Percentiles rank a stretch among this genome's conserved stretches.
These are phyloP conservation scores for Nitzschia putrida DNA, from an alignment of 108 stramenopile genomes.

Conservation along the genomic window DNA sequence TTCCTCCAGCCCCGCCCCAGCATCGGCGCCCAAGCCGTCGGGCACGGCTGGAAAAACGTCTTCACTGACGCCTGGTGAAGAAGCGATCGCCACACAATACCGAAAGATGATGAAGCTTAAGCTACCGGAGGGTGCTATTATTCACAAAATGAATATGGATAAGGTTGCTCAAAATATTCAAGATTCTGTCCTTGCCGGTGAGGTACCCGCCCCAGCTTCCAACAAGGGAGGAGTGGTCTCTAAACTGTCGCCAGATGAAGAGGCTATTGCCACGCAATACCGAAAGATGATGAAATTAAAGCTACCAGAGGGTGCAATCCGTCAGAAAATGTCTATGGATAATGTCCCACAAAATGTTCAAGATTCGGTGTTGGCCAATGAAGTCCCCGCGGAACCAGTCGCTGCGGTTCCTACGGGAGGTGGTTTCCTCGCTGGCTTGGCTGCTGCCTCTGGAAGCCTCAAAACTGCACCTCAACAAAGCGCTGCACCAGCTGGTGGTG, in stretches of 20 bases:
- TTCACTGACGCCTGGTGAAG: slow-evolving; percentile 21
- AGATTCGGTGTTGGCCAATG: slow-evolving; percentile 29
- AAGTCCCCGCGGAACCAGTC: slow-evolving; percentile 11
- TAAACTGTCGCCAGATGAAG: slow-evolving; percentile 30
- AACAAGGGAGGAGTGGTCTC: slow-evolving; percentile 15
- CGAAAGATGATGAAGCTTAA: slow-evolving; percentile 36
- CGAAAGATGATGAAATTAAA: slow-evolving; percentile 42
- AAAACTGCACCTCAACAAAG: not conserved
- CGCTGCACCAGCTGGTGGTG: not conserved
- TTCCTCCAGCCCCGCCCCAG: slow-evolving; percentile 5
- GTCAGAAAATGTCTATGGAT: slow-evolving; percentile 29
- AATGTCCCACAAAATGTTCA: slow-evolving; percentile 22
- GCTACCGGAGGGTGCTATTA: slow-evolving; percentile 34
- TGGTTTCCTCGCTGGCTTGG: slow-evolving; percentile 9
- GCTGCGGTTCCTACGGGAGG: not conserved
- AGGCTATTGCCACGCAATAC: slow-evolving; percentile 32
- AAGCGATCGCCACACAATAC: slow-evolving; percentile 32
- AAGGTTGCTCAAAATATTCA: slow-evolving; percentile 24
- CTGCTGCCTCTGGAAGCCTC: slow-evolving; percentile 4
- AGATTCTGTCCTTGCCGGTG: slow-evolving; percentile 23
- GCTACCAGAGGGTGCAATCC: slow-evolving; percentile 38
- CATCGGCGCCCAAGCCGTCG: not conserved
- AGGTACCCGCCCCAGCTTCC: slow-evolving; percentile 1
- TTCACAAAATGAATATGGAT: slow-evolving; percentile 25
- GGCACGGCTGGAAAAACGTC: not conserved